Evolutionary conservation across 768 basidiomycete genomes (phyloP).

Genomic region (Trametes punicea): DNA sequence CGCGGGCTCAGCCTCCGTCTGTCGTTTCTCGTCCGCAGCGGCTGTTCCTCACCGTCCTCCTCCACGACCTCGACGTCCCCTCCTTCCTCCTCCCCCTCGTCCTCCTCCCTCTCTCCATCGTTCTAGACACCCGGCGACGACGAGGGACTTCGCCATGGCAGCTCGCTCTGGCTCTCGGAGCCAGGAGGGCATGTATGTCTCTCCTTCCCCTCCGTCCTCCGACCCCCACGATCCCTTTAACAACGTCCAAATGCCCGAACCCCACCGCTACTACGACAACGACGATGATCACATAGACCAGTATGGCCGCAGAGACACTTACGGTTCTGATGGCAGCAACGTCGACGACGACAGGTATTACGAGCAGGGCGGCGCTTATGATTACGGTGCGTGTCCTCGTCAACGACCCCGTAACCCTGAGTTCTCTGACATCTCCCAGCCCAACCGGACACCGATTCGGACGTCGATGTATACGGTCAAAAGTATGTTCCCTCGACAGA

Average conservation of each 20-base stretch:
- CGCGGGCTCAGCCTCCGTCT: conserved; percentile 9
- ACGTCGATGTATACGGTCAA: conserved; percentile 67
- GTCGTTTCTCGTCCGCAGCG: conserved; percentile 5
- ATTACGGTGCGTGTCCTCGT: conserved; percentile 49
- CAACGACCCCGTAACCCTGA: neutral
- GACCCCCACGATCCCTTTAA: conserved; percentile 69
- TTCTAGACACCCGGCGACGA: conserved; percentile 14
- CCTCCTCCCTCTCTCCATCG: conserved; percentile 7
- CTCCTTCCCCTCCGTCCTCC: conserved; percentile 57
- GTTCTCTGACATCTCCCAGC: conserved; percentile 37
- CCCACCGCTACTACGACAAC: conserved; percentile 60
- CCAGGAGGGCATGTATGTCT: conserved; percentile 61
- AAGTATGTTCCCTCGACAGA: conserved; percentile 74
- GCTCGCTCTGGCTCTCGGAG: conserved; percentile 52
- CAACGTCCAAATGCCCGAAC: conserved; percentile 34
- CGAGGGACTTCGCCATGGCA: conserved; percentile 39
- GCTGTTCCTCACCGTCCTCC: conserved; percentile 7
- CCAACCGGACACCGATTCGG: conserved; percentile 82
- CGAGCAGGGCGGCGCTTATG: conserved; percentile 61
- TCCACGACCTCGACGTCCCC: conserved; percentile 5
- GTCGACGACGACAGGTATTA: conserved; percentile 53
- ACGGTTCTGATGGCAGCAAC: conserved; percentile 67
- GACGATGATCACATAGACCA: conserved; percentile 69
- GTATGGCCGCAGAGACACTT: conserved; percentile 55
- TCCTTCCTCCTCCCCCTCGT: neutral